Percentiles rank a stretch among this genome's conserved stretches.
Evolutionary conservation across 1,284 basidiomycete genomes (phyloP).

Genomic region (Pisolithus thermaeus): DNA sequence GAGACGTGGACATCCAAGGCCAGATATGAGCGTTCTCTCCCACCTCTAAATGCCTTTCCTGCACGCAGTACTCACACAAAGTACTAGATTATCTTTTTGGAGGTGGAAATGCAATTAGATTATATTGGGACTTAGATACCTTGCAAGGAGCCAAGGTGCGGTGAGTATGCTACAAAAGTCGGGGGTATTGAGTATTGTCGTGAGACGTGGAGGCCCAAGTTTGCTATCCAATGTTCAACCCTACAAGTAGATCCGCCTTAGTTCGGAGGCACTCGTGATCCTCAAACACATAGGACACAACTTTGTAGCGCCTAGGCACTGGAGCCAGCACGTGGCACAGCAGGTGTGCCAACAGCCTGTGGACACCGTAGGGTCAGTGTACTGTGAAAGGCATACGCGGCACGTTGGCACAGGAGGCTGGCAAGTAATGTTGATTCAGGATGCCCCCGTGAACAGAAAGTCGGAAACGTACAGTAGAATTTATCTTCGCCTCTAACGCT

Average conservation of each 20-base stretch:
- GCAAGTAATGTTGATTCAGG: conserved; percentile 30
- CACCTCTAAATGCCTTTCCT: background rate
- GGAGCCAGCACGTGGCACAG: conserved; percentile 73
- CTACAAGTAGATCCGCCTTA: conserved; percentile 62
- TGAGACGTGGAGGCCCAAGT: background rate
- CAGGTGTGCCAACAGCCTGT: conserved; percentile 83
- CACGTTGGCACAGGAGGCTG: conserved; percentile 43
- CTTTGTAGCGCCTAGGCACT: conserved; percentile 72
- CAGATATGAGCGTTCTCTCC: conserved; percentile 61
- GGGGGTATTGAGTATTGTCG: no score
- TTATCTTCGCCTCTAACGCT: conserved; percentile 58
- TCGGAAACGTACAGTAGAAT: conserved; percentile 43
- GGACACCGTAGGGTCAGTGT: conserved; percentile 71
- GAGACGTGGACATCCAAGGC: conserved; percentile 63
- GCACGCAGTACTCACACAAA: conserved; percentile 8
- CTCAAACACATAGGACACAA: conserved; percentile 80
- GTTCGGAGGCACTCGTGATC: conserved; percentile 65
- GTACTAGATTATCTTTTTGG: background rate
- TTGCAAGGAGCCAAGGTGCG: no score
- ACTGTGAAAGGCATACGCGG: conserved; percentile 72
- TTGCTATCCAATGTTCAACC: conserved; percentile 5
- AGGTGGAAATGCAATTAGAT: no score
- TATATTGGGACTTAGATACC: no score
- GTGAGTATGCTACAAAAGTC: no score
- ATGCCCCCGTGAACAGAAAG: background rate